Percentiles rank a stretch among this genome's conserved stretches.
Evolutionary conservation across 257 asterid genomes (phyloP).

Genomic region (Nicotiana tabacum): DNA sequence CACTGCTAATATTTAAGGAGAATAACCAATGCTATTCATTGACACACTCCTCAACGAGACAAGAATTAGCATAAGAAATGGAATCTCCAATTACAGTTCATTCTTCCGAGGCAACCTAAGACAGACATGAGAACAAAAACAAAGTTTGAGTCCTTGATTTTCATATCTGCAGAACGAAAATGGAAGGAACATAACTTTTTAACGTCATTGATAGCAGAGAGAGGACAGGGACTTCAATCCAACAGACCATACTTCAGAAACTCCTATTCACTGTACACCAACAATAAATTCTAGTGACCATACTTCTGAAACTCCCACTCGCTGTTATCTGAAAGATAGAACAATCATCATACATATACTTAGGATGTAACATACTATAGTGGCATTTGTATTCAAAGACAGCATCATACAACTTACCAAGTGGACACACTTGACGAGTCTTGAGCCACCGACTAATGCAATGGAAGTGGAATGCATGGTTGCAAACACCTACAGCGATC

Average conservation of each 20-base stretch:
- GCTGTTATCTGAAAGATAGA: slow-evolving; percentile 64
- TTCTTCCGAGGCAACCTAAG: background rate
- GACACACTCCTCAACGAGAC: background rate
- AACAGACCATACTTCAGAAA: background rate
- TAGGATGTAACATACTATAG: background rate
- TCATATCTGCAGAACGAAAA: background rate
- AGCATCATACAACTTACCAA: slow-evolving; percentile 42
- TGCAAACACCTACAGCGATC: slow-evolving; percentile 69
- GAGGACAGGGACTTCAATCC: background rate
- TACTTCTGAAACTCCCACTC: slow-evolving; percentile 99
- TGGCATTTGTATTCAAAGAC: background rate
- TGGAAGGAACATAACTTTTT: background rate
- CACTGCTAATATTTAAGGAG: background rate
- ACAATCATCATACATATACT: background rate
- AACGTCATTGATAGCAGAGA: background rate
- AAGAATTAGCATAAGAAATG: background rate
- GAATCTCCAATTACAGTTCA: background rate
- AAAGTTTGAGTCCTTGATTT: background rate
- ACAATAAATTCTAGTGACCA: slow-evolving; percentile 55
- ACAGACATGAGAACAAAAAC: background rate
- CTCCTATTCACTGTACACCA: background rate
- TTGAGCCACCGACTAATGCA: slow-evolving; percentile 99
- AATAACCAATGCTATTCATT: background rate
- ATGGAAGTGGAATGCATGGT: slow-evolving; percentile 98
- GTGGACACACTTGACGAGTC: slow-evolving; percentile 97